phyloP scores from a whole-genome alignment of 495 filamentous ascomycete species.

The Tuber borchii region DNA sequence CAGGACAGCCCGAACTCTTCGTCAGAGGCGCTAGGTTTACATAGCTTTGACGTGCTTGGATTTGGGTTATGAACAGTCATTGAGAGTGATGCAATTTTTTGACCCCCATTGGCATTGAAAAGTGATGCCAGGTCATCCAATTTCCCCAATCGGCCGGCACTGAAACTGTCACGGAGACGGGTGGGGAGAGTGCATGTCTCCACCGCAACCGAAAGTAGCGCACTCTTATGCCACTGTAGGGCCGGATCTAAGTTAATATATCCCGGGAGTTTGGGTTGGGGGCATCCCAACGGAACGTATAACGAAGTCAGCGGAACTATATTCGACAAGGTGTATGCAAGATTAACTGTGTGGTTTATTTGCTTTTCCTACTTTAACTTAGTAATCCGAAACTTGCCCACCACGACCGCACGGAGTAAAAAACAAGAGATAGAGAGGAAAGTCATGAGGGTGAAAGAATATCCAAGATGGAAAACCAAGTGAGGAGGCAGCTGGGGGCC shows the following conservation, averaged over 20 bases:
- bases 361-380: conserved; percentile 46
- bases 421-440: not conserved
- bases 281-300: conserved; percentile 68
- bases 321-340: conserved; percentile 36
- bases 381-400: conserved; percentile 10
- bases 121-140: conserved; percentile 62
- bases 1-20: conserved; percentile 32
- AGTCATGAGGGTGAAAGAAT: not conserved
- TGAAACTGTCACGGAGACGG: conserved; percentile 54
- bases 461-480: conserved; percentile 11
- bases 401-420: not conserved
- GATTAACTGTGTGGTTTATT: conserved; percentile 40
- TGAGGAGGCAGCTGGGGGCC: not conserved
- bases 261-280: conserved; percentile 52
- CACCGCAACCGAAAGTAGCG: conserved; percentile 66
- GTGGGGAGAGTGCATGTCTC: conserved; percentile 76
- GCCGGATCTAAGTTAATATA: conserved; percentile 57
- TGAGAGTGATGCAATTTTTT: conserved; percentile 70
- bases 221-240: conserved; percentile 77
- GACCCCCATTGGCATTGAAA: conserved; percentile 69
- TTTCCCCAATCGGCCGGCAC: conserved; percentile 45
- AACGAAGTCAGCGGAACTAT: conserved; percentile 56
- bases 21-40: conserved; percentile 8
- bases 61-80: conserved; percentile 42
- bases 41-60: conserved; percentile 2